Evolutionary conservation across 768 basidiomycete genomes (phyloP).

Genomic region (Termitomyces sp.): DNA sequence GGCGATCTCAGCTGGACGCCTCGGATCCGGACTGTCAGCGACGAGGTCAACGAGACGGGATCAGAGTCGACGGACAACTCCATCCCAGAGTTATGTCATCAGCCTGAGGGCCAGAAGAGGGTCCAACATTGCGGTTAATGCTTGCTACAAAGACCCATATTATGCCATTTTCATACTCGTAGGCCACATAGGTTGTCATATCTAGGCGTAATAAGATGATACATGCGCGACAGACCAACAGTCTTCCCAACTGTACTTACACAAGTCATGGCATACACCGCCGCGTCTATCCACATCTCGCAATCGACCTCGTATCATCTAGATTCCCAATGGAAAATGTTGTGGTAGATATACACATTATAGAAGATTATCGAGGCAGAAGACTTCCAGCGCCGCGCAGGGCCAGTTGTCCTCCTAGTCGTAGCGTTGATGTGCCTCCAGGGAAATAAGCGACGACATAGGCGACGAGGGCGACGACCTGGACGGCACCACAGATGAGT

Average conservation of each 20-base stretch:
- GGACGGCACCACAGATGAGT: conserved; percentile 74
- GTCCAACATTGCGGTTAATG: neutral
- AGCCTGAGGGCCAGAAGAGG: neutral
- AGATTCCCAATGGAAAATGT: neutral
- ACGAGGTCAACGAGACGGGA: neutral
- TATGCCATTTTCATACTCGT: neutral
- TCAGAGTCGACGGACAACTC: neutral
- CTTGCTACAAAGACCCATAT: neutral
- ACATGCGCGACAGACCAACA: neutral
- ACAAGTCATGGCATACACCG: neutral
- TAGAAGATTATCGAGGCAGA: conserved; percentile 54
- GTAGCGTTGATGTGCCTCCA: conserved; percentile 75
- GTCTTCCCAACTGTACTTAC: neutral
- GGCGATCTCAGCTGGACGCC: neutral
- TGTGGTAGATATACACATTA: neutral
- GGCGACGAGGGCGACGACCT: conserved; percentile 79
- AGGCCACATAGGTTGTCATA: neutral
- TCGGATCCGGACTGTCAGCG: no score
- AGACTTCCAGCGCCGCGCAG: conserved; percentile 80
- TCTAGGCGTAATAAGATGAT: neutral
- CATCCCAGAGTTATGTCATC: neutral
- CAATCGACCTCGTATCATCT: neutral
- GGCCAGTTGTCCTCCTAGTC: conserved; percentile 74
- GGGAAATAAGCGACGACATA: conserved; percentile 97
- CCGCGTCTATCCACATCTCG: neutral